Evolutionary conservation across 2,329 filamentous ascomycete species (phyloP), one percentile per base, ranked within the genome.

Genomic region (Daldinia sp.): DNA sequence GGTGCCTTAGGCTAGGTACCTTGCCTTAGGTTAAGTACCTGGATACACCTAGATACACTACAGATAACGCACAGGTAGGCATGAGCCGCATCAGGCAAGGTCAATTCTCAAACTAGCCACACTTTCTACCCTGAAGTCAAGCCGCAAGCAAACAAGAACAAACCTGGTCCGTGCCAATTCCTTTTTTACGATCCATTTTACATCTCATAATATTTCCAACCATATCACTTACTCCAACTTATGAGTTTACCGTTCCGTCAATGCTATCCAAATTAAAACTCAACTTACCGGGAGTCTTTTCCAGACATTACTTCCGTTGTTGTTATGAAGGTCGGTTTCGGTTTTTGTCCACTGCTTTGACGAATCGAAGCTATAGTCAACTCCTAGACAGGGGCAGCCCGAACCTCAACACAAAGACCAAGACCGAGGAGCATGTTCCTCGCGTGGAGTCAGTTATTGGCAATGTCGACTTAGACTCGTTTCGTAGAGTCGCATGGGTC

Each of bases 401-500:
- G 1, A n/a, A n/a, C 9, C 26, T 42, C 6, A 15, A 59, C 7
- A 3, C 7, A 35, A 10, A 35, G 33, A 35, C 33, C 5, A 10
- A 35, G 33, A 9, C 30, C 6, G 48, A 46, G 28, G 42, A 41
- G 9, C 33, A 35, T 18, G 7, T 13, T 42, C 2, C 63, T 33
- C 23, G 12, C 12, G 44, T 73, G 5, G 15, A 68, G 33, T 53
- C 65, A 23, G 41, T 62, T 13, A 15, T 41, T 18, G 74, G 70
- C 18, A 23, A 53, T 15, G 46, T 74, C 54, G 65, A 67, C 58
- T 28, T 74, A 39, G 60, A 74, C n/a, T 20, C 33, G 1, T 75
- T 76, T 65, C 73, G 73, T 46, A 60, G 46, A 28, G 15, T 62
- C 41, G 70, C 74, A 26, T 75, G 72, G 73, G 41, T 68, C 61